Evolutionary conservation across 495 filamentous ascomycete species (phyloP), one percentile per base, ranked within the genome.

Genomic region (Neurospora sp.): DNA sequence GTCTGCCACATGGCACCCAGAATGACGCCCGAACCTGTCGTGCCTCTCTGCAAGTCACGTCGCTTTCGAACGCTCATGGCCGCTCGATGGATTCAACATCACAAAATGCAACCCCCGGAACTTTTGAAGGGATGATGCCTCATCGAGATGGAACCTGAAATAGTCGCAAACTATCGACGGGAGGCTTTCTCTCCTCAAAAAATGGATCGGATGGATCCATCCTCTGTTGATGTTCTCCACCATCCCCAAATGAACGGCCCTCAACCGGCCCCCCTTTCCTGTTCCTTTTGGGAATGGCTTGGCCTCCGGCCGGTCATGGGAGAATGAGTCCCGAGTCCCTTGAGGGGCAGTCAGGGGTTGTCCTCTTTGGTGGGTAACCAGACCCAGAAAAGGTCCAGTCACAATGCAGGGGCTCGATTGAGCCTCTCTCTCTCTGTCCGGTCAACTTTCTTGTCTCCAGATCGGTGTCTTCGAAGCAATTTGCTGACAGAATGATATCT

Each of bases 1-100:
- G 62, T 70, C 48, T 69, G 72, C 66, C 40, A 73, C 72, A 73
- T 73, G 66, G 72, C 72, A 46, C 23, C 72, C 48, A 44, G 23
- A 62, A 62, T 62, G 54, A 62, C 23, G 54, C 54, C 23, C 54
- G 54, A 31, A 31, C 23, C 23, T 62, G 54, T 62, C 12, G 48
- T 59, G 48, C 23, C 23, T 14, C 48, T 59, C 54, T 62, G 54
- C 54, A 62, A 62, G 54, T 62, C 54, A 62, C 23, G 11, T 62
- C 23, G 54, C 54, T 59, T 59, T 31, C 23, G 23, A 31, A 62
- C 23, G 12, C 54, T 31, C 62, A 42, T 69, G 71, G 71, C 71
- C 71, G 23, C 42, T 72, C 71, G 14, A 31, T 16, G 23, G 23
- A 16, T 27, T 31, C 48, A 31, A 31, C 48, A 16, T 31, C 1